These are phyloP conservation scores for Groenewaldozyma salmanticensis DNA, from an alignment of 805 yeast species.

Conservation along the genomic window DNA sequence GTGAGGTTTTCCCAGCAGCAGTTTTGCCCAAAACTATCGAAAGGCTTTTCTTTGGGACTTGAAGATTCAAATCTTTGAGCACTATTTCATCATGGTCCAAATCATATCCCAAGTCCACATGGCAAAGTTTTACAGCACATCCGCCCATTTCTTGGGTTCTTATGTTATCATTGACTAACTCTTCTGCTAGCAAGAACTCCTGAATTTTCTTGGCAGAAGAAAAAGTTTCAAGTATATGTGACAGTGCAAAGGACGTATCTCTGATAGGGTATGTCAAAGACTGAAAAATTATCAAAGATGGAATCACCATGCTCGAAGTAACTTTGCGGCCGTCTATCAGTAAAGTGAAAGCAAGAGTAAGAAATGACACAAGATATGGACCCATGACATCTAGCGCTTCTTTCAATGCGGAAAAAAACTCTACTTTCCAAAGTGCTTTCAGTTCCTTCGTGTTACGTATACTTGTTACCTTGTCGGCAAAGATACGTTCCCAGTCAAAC, in stretches of 20 bases:
- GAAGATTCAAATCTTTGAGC: no score
- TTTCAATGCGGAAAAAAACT: slow-evolving; percentile 47
- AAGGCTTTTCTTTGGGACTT: not conserved
- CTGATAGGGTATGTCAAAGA: slow-evolving; percentile 39
- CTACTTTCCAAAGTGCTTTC: slow-evolving; percentile 59
- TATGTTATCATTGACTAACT: no score
- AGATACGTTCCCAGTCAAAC: slow-evolving; percentile 92
- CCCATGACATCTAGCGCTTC: slow-evolving; percentile 72
- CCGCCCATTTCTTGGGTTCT: no score
- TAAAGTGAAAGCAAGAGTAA: slow-evolving; percentile 70
- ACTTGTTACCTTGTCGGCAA: slow-evolving; percentile 54
- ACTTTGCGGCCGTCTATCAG: slow-evolving; percentile 48
- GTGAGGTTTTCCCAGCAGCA: slow-evolving; percentile 75
- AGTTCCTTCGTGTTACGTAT: slow-evolving; percentile 86
- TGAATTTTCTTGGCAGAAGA: slow-evolving; percentile 37
- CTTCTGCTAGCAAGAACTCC: slow-evolving; percentile 34
- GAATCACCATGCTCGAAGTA: slow-evolving; percentile 76
- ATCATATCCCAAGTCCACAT: no score
- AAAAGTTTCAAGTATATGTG: slow-evolving; percentile 18
- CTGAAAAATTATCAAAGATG: slow-evolving; percentile 42
- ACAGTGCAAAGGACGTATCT: slow-evolving; percentile 38
- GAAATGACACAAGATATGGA: slow-evolving; percentile 81
- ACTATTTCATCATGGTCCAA: no score
- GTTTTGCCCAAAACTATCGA: slow-evolving; percentile 44
- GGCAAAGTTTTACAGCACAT: no score